phyloP scores from a whole-genome alignment of 208 protist species.

The Histomonas meleagridis region DNA sequence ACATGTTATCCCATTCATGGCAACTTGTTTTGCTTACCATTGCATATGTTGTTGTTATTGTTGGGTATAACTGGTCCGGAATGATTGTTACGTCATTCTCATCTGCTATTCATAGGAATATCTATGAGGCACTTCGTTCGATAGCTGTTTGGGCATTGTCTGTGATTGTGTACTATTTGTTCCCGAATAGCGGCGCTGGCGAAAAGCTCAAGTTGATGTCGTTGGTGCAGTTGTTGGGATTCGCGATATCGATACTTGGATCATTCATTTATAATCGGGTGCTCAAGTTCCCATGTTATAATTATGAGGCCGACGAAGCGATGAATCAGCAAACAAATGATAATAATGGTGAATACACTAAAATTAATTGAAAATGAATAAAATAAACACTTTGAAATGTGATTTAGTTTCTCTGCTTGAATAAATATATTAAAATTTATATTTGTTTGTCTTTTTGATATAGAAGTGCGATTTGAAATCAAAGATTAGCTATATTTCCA shows the following conservation, averaged over 20 bases:
- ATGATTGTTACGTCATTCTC: neutral
- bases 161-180: neutral
- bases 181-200: neutral
- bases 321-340: too few relatives aligned
- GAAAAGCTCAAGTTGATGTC: neutral
- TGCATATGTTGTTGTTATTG: neutral
- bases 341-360: too few relatives aligned
- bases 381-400: too few relatives aligned
- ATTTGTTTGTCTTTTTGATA: too few relatives aligned
- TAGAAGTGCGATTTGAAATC: too few relatives aligned
- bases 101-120: neutral
- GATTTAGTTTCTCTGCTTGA: too few relatives aligned
- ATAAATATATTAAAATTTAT: too few relatives aligned
- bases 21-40: neutral
- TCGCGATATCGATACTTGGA: neutral
- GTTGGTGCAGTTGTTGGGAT: neutral
- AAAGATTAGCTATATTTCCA: too few relatives aligned
- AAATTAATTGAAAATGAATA: too few relatives aligned
- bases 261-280: constrained; percentile 11
- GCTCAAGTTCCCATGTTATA: neutral
- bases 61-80: neutral
- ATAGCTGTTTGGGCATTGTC: neutral
- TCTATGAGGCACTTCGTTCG: neutral
- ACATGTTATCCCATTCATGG: neutral
- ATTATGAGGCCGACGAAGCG: neutral